Evolutionary conservation across 2,329 filamentous ascomycete species (phyloP), one percentile per base, ranked within the genome.

Genomic region (Alternaria angustiovoidea): DNA sequence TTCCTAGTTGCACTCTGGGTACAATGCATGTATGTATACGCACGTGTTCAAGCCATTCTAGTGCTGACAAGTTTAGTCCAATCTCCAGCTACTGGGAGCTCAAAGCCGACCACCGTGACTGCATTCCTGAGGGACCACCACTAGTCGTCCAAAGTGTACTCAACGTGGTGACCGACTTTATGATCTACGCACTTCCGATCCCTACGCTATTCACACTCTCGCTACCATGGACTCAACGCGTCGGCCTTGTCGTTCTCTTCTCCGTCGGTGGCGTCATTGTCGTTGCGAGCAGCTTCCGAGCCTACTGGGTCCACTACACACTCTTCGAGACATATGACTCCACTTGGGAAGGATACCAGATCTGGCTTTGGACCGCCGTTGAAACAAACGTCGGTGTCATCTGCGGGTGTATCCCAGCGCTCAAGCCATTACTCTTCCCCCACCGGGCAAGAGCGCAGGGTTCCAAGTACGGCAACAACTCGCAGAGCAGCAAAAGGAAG

Each of bases 251-350:
- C 32, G 48, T 81, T n/a, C 75, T 83, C 18, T 78, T 83, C 32
- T 76, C 78, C 2, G 71, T 83, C 9, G 81, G 81, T 32, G 77
- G 81, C 47, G 68, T 82, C 42, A 82, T 83, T 48, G 81, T 81
- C n/a, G 75, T 82, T 43, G 81, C 81, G 3, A 81, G 81, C 22
- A 73, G 78, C 43, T 75, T 83, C 67, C 77, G 82, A 8, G 83
- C 81, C 11, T 83, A 82, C 73, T 83, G 75, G 75, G 79, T 82
- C 38, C 82, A 81, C 70, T 80, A 80, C 61, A 77, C 77, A 3
- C 70, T 84, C 30, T 79, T 80, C 53, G 64, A 72, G 20, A 82
- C 75, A 38, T 83, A 81, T 68, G 82, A 84, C 54, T 78, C 79
- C 34, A 82, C 81, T 5, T 83, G 82, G 82, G 73, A 75, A 54